Evolutionary conservation across 352 stramenopile species (phyloP).

Genomic region (Pythium diclinum): DNA sequence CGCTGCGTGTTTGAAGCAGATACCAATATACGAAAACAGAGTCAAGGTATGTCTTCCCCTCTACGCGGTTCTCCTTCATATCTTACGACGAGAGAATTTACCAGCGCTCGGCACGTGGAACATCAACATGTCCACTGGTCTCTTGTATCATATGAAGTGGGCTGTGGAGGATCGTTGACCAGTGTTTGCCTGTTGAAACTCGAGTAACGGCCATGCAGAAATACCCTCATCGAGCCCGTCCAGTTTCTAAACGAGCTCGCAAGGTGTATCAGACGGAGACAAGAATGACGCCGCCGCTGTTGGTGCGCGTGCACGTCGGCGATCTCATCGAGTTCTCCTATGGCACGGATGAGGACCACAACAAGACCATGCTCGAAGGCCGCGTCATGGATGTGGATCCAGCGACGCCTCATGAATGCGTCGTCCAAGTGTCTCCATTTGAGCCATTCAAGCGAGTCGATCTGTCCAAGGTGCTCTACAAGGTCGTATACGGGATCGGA

Average conservation of each 20-base stretch:
- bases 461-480: slow-evolving; percentile 30
- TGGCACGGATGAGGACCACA: not conserved
- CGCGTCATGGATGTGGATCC: slow-evolving; percentile 37
- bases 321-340: slow-evolving; percentile 47
- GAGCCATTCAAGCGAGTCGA: slow-evolving; percentile 41
- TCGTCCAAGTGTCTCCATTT: slow-evolving; percentile 41
- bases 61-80: too few relatives aligned
- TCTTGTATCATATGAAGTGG: too few relatives aligned
- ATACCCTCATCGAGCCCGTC: not conserved
- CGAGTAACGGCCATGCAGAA: not conserved
- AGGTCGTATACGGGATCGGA: slow-evolving; percentile 46
- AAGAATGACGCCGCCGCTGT: not conserved
- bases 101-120: not conserved
- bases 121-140: not conserved
- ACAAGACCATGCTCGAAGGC: slow-evolving; percentile 17
- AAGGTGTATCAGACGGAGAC: not conserved
- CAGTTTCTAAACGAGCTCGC: not conserved
- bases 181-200: not conserved
- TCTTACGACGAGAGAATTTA: not conserved
- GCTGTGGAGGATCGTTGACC: not conserved
- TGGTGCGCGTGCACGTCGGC: slow-evolving; percentile 26
- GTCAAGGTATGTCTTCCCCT: not conserved
- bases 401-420: slow-evolving; percentile 22
- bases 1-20: not conserved
- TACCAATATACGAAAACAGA: not conserved